phyloP scores from a whole-genome alignment of 2,329 filamentous ascomycete genomes.

The Paecilomyces sp. region DNA sequence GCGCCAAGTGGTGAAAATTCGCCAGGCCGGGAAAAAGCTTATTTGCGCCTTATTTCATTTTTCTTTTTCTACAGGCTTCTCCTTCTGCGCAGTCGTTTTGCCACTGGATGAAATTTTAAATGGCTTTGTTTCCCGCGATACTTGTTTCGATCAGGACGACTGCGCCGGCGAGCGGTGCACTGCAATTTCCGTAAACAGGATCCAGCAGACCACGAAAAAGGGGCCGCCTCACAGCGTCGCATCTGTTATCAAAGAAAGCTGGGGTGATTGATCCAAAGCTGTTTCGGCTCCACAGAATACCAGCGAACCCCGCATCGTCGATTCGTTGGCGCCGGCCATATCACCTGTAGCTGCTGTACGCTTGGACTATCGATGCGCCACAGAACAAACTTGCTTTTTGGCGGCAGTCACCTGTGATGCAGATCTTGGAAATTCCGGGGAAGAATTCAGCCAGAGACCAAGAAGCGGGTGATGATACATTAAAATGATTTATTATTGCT shows the following conservation, averaged over 20 bases:
- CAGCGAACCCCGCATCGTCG: background rate
- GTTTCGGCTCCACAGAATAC: background rate
- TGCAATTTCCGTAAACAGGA: background rate
- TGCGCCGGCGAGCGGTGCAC: background rate
- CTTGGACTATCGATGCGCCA: background rate
- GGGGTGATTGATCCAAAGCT: background rate
- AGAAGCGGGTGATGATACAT: background rate
- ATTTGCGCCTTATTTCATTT: background rate
- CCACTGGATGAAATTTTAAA: background rate
- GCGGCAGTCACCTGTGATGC: background rate
- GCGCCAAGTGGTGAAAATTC: background rate
- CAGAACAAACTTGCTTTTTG: background rate
- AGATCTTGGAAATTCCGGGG: background rate
- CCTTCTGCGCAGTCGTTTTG: background rate
- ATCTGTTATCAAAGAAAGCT: background rate
- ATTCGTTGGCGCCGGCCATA: background rate
- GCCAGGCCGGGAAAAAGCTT: background rate
- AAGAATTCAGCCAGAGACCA: background rate
- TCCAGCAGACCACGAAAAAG: background rate
- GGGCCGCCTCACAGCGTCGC: background rate
- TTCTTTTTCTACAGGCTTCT: background rate
- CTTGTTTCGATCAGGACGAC: background rate
- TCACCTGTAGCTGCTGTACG: background rate
- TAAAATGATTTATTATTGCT: too few species aligned
- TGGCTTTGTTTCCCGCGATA: background rate